A percentile compares a stretch with the other conserved stretches of the same genome.
These are phyloP conservation scores for Heterobasidion occidentale DNA, from an alignment of 1,284 basidiomycete genomes.

Conservation along the genomic window DNA sequence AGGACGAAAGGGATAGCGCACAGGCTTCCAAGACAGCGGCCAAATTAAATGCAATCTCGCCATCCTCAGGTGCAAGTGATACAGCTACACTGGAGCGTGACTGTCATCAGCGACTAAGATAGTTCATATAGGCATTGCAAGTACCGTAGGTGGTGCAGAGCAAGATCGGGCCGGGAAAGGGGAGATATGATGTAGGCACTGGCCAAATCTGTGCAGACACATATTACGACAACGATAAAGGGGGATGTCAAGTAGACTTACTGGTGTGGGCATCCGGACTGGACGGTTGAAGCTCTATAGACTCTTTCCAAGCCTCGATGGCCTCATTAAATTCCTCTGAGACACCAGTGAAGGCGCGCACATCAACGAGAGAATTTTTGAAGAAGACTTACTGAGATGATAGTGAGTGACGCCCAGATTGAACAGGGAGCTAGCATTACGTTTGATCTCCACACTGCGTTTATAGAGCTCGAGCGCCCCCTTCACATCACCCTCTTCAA, in stretches of 20 bases:
- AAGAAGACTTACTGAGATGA: constrained; percentile 61
- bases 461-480: constrained; percentile 74
- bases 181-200: constrained; percentile 90
- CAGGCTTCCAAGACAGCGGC: constrained; percentile 88
- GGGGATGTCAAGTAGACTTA: constrained; percentile 30
- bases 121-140: constrained; percentile 20
- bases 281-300: constrained; percentile 74
- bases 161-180: constrained; percentile 82
- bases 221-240: constrained; percentile 2
- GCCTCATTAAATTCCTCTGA: constrained; percentile 83
- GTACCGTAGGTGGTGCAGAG: constrained; percentile 81
- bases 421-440: constrained; percentile 78
- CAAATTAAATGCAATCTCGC: constrained; percentile 92
- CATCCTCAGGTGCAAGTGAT: constrained; percentile 83
- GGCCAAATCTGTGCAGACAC: constrained; percentile 62
- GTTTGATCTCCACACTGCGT: constrained; percentile 76
- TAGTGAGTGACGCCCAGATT: constrained; percentile 88
- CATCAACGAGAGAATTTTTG: constrained; percentile 12
- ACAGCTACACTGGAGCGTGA: constrained; percentile 64
- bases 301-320: constrained; percentile 83
- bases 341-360: constrained; percentile 11
- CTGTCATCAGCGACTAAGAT: constrained; percentile 10
- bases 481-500: constrained; percentile 87
- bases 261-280: constrained; percentile 92
- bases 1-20: constrained; percentile 26